A percentile compares a stretch with the other conserved stretches of the same genome.
phyloP scores from a whole-genome alignment of 225 moss, liverwort and hornwort species.

The Asterella californica region DNA sequence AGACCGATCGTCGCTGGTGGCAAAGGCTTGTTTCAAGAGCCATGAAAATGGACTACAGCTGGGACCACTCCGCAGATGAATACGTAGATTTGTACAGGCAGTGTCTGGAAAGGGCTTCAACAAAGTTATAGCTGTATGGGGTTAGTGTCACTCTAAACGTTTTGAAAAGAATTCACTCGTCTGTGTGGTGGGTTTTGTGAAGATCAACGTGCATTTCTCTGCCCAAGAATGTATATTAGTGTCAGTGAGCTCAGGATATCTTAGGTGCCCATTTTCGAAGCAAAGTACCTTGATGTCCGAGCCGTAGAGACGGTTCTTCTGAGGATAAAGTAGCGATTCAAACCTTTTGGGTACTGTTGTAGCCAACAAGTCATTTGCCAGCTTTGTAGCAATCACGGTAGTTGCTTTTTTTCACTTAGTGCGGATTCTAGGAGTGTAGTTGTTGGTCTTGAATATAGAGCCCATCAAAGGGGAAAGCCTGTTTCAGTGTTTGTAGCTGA shows the following conservation, averaged over 20 bases:
- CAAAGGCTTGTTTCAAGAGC: constrained; percentile 63
- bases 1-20: constrained; percentile 70
- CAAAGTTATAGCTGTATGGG: constrained; percentile 8
- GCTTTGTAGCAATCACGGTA: not conserved
- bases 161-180: not conserved
- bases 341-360: not conserved
- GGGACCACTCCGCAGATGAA: constrained; percentile 77
- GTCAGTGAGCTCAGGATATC: not conserved
- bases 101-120: constrained; percentile 61
- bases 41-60: constrained; percentile 88
- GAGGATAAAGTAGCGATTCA: not conserved
- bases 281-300: not conserved
- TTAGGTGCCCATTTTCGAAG: not conserved
- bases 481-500: not conserved
- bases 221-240: not conserved
- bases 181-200: not conserved
- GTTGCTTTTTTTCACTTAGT: not conserved
- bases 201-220: not conserved
- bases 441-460: not conserved
- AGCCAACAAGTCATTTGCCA: not conserved
- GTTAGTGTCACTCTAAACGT: not conserved
- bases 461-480: not conserved
- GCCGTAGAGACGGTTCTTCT: not conserved
- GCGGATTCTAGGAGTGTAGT: not conserved
- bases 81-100: constrained; percentile 74